Percentiles rank a stretch among this genome's conserved stretches.
Evolutionary conservation across 495 filamentous ascomycete genomes (phyloP).

Genomic region (Symbiotaphrina buchneri): DNA sequence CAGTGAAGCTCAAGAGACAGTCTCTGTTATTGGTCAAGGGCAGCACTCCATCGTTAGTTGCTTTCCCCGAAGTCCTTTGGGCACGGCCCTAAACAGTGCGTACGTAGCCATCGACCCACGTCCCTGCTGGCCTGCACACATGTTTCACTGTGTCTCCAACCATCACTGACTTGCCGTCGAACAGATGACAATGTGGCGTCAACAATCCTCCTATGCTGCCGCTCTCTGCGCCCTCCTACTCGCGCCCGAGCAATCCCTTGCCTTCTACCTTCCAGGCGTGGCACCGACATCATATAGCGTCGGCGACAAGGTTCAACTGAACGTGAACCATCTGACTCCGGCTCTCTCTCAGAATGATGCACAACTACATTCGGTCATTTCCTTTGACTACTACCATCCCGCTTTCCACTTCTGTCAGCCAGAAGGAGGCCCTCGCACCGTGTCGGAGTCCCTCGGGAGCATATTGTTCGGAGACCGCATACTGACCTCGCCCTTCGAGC

Average conservation of each 20-base stretch:
- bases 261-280: constrained; percentile 48
- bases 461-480: constrained; percentile 96
- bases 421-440: constrained; percentile 42
- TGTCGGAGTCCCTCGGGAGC: constrained; percentile 78
- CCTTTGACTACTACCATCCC: constrained; percentile 86
- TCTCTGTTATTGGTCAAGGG: no score
- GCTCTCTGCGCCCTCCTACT: not conserved
- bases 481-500: constrained; percentile 70
- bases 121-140: no score
- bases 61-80: no score
- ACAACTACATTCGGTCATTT: constrained; percentile 69
- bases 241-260: not conserved
- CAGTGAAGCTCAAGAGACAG: no score
- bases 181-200: not conserved
- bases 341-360: constrained; percentile 49
- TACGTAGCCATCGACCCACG: no score
- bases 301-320: constrained; percentile 59
- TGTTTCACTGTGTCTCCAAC: no score
- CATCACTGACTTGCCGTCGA: no score
- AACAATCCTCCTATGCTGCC: constrained; percentile 1
- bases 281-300: constrained; percentile 76
- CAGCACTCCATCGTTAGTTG: no score
- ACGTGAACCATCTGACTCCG: constrained; percentile 83
- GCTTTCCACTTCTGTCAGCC: constrained; percentile 74
- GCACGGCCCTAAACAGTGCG: no score